Base-by-base conservation (phyloP, 805 yeast species). In the Zygoascus bituminiphila region DNA sequence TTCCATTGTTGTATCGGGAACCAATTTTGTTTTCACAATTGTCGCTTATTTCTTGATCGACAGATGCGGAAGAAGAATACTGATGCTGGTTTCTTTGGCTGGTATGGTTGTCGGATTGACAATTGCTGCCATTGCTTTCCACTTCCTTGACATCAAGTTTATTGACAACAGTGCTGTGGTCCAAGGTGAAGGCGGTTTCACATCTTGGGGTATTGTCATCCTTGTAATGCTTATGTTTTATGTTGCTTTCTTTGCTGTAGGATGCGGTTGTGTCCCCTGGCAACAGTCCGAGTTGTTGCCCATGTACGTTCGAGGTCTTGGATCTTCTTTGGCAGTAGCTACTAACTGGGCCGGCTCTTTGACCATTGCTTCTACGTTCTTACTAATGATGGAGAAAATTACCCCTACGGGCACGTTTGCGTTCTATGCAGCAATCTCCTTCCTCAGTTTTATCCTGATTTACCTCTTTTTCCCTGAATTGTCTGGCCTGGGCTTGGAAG, bases 201-300 rank as follows among this genome's bases (percentile, higher is more conserved):
- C 72, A 39, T 80, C 87, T 2, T 88, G 96, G 96, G 95, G 96
- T 20, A 78, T 85, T 53, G 81, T 88, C 14, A 79, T 91, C 50
- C 82, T 91, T 54, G 74, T 88, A 31, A 81, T 86, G 48, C 88
- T 89, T 86, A 87, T 91, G 56, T 64, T 79, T 36, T 91, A 74
- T 62, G 96, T 89, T 43, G 96, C 95, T 2, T 80, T 83, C 48
- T 91, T 88, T 64, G 95, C 97, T 43, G 71, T 86, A 56, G 98
- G 97, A 57, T 84, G 88, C 56, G 98, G 98, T 68, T 88, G 89
- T 65, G 91, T 88, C 48, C 97, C 98, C 50, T 91, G 98, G 98
- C 95, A 89, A 63, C 97, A 93, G 62, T 85, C 93, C 51, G 98
- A 91, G 68, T 70, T 89, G 59, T 88, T 91, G 69, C 93, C 96